Percentiles rank a stretch among this genome's conserved stretches.
Conservation (phyloP, 192 early-diverging fungal species). For the Chytriomyces sp. region DNA sequence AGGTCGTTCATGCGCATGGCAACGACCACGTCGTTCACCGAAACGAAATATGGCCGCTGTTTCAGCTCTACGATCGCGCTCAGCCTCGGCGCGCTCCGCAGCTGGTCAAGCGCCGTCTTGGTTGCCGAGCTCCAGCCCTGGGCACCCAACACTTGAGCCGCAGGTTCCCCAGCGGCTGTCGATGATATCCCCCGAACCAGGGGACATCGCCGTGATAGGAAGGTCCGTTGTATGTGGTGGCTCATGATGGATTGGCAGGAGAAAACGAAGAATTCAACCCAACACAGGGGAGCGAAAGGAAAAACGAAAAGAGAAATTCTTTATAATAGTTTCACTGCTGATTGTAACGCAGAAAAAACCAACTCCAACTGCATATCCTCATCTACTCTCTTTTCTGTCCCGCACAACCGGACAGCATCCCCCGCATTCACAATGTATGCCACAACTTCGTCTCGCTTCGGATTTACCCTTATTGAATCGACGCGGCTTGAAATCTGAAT, state of each 20-base stretch:
- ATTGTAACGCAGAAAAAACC: not conserved
- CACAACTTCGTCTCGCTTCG: conserved; percentile 6
- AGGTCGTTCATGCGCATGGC: conserved; percentile 83
- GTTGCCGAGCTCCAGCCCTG: conserved; percentile 28
- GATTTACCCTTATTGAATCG: not conserved
- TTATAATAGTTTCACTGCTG: not conserved
- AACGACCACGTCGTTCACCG: conserved; percentile 85
- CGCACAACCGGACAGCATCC: not conserved
- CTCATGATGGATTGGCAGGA: not conserved
- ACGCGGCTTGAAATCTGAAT: not conserved
- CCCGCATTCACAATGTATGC: not conserved
- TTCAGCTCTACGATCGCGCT: conserved; percentile 90
- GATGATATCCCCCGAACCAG: not conserved
- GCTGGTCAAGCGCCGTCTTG: conserved; percentile 28
- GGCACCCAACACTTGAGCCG: not conserved
- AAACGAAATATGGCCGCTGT: conserved; percentile 83
- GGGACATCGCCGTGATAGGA: not conserved
- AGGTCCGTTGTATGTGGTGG: not conserved
- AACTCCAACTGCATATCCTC: conserved; percentile 8
- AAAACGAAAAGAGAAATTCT: not conserved
- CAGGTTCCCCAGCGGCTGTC: not conserved
- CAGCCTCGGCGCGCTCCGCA: conserved; percentile 48
- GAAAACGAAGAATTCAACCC: not conserved
- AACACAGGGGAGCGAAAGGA: too few species aligned
- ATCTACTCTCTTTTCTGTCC: not conserved